A percentile compares a stretch with the other conserved stretches of the same genome.
These are phyloP conservation scores for Suhomyces kunorum DNA, from an alignment of 1,139 yeast species.

Conservation along the genomic window DNA sequence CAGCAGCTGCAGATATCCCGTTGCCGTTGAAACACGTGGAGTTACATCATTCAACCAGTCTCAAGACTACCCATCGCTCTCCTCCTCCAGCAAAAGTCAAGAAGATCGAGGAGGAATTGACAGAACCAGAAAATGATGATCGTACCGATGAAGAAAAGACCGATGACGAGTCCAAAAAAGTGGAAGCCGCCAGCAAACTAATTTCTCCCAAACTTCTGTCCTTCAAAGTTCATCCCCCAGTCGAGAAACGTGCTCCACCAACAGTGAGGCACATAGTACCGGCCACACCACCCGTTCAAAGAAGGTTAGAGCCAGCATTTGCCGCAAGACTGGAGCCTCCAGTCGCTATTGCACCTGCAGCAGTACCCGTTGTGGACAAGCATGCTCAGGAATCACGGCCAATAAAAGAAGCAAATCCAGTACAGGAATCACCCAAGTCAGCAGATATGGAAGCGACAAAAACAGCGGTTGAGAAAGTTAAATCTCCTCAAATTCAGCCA, in stretches of 20 bases:
- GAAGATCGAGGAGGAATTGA: conserved; percentile 16
- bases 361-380: too few relatives aligned
- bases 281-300: too few relatives aligned
- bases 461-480: too few relatives aligned
- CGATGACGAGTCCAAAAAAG: conserved; percentile 1
- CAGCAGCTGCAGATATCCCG: conserved; percentile 71
- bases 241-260: neutral
- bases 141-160: conserved; percentile 21
- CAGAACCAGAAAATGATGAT: conserved; percentile 23
- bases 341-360: neutral
- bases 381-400: too few relatives aligned
- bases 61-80: neutral
- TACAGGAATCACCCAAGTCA: neutral
- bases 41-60: neutral
- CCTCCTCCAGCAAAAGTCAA: neutral
- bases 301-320: too few relatives aligned
- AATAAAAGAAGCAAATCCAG: too few relatives aligned
- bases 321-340: too few relatives aligned
- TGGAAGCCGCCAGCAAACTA: neutral
- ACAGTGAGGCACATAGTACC: neutral
- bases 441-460: too few relatives aligned
- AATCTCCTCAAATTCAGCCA: too few relatives aligned
- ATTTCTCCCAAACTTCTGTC: neutral
- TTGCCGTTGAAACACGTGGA: conserved; percentile 41
- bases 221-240: neutral